Evolutionary conservation across 495 filamentous ascomycete genomes (phyloP), one percentile per base, ranked within the genome.

Genomic region (Extremus antarcticus): DNA sequence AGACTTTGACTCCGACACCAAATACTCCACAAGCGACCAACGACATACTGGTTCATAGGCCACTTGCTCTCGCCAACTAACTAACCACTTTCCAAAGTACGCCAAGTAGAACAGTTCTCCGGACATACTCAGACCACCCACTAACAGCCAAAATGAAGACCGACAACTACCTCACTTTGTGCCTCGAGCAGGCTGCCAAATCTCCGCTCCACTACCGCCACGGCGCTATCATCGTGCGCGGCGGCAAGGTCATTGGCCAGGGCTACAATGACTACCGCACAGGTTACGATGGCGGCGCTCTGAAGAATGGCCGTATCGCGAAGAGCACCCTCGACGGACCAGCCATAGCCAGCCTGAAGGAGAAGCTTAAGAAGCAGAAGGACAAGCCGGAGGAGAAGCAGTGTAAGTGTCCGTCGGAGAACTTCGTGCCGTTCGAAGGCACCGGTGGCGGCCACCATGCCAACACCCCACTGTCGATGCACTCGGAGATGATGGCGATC

Each of bases 401-500:
- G 47, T 43, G 35, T 40, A 20, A 32, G 19, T 19, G 35, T 17
- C 16, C 35, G 35, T n/a, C 9, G 35, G 53, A 22, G 17, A 41
- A 32, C 21, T 68, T 68, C 57, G 56, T 55, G 0, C 64, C 63
- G 25, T 68, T 67, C 54, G 66, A 70, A 56, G 48, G 39, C 56
- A 63, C 63, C 40, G 56, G 60, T 19, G 66, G 62, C 22, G 62
- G 61, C 21, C 58, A 60, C 35, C 56, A 55, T 22, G 60, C 67
- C 16, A 75, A 74, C 55, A 64, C 51, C 19, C 72, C 73, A 21
- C 60, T 79, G 21, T 73, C 67, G 22, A 76, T 77, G 74, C 75
- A 79, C 53, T 71, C 72, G 25, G 74, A 77, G 68, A 79, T 77
- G 73, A 78, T 78, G 75, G 74, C 76, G 8, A 74, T 78, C 56